Percentiles rank a stretch among this genome's conserved stretches.
Evolutionary conservation across 148 eudicot genomes (phyloP).

Genomic region (Camellia lanceoleosa): DNA sequence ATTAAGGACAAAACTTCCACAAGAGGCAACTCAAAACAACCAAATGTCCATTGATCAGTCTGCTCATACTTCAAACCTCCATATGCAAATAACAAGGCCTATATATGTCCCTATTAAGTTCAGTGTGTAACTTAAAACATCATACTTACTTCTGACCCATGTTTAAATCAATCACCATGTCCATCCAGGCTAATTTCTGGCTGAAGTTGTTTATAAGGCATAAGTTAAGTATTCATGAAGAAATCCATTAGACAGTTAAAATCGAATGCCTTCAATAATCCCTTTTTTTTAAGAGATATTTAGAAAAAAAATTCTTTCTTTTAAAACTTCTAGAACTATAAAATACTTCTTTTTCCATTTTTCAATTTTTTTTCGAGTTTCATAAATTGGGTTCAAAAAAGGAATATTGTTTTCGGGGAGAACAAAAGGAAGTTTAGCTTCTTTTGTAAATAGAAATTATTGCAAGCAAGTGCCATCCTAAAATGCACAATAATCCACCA

Average conservation of each 20-base stretch:
- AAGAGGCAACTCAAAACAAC: background rate
- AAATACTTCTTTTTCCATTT: too few relatives aligned
- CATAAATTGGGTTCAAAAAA: too few relatives aligned
- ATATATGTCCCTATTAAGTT: background rate
- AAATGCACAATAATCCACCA: background rate
- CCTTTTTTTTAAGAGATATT: too few relatives aligned
- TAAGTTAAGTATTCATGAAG: background rate
- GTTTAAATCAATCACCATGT: background rate
- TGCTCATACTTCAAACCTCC: background rate
- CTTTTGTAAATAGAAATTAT: background rate
- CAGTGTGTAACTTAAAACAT: too few relatives aligned
- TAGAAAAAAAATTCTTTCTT: too few relatives aligned
- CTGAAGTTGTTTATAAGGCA: background rate
- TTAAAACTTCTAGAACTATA: too few relatives aligned
- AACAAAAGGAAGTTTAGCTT: too few relatives aligned
- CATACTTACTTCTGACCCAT: background rate
- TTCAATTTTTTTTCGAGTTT: too few relatives aligned
- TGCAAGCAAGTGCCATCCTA: background rate
- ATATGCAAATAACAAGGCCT: background rate
- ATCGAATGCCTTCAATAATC: background rate
- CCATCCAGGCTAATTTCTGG: background rate
- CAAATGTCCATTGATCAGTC: background rate
- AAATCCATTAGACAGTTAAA: background rate
- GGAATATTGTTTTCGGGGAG: too few relatives aligned
- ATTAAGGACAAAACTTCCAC: background rate